Percentiles rank a stretch among this genome's conserved stretches.
These are phyloP conservation scores for Mycena sanguinolenta DNA, from an alignment of 768 basidiomycete genomes.

Conservation along the genomic window DNA sequence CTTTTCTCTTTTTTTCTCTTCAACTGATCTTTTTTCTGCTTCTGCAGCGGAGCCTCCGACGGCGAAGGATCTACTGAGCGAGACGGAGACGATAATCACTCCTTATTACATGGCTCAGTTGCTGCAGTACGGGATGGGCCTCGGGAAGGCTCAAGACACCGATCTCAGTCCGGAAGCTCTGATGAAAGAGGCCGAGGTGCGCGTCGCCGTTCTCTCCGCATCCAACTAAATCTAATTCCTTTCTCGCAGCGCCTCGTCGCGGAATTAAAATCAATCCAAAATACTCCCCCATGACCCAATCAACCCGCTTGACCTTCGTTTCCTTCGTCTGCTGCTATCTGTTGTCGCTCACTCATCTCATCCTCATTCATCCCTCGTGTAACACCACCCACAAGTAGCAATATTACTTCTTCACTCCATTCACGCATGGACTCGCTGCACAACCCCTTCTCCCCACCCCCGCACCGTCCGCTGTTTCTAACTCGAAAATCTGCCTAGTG, in stretches of 20 bases:
- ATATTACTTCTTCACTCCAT: background rate
- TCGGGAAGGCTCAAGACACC: conserved; percentile 59
- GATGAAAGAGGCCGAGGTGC: conserved; percentile 70
- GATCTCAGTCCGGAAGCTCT: conserved; percentile 63
- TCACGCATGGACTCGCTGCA: conserved; percentile 28
- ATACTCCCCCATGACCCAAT: conserved; percentile 11
- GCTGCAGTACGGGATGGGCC: conserved; percentile 76
- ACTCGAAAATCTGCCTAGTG: conserved; percentile 22
- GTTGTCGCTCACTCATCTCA: background rate
- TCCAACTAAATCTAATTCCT: background rate
- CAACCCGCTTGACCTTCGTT: too few species aligned
- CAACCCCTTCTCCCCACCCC: conserved; percentile 23
- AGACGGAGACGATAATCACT: conserved; percentile 80
- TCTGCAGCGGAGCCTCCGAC: conserved; percentile 49
- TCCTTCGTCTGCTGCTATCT: background rate
- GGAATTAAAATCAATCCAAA: conserved; percentile 68
- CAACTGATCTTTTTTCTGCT: conserved; percentile 6
- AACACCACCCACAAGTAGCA: conserved; percentile 6
- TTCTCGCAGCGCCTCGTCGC: conserved; percentile 69
- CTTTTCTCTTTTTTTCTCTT: too few species aligned
- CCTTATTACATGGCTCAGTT: conserved; percentile 86
- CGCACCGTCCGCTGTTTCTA: background rate
- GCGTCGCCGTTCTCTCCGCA: conserved; percentile 2
- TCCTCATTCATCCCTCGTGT: conserved; percentile 4
- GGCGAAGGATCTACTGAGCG: conserved; percentile 51